Base-by-base conservation (phyloP, 108 stramenopile genomes). In the Epithemia pelagica region DNA sequence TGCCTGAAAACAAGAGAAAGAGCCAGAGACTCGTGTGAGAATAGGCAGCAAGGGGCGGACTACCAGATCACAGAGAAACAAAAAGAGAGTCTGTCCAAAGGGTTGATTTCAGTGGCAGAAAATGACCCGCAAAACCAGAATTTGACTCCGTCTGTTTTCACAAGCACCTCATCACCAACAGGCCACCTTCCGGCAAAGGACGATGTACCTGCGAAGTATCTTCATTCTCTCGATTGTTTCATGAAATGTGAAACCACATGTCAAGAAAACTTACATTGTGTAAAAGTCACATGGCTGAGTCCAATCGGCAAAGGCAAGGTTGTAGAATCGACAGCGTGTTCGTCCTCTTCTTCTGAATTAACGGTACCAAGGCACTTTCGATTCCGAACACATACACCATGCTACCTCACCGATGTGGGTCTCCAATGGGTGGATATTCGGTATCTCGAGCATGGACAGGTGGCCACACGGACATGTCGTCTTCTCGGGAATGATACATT, bases 101-200 rank as follows among this genome's bases (percentile, higher is more conserved):
- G 62, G 63, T 27, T 21, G 72, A 61, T 62, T 72, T 72, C 66
- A 53, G 33, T 66, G 76, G 73, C 69, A 19, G 52, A 68, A 60
- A 29, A 77, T 78, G 61, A 59, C 73, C 52, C 53, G 67, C 56
- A 69, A 52, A 46, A 66, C 74, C 76, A 81, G 76, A 67, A 81
- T 81, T 81, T 81, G 80, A 81, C 80, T 81, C 80, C 80, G 80
- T 67, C 76, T 66, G 77, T 78, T 66, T 58, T 62, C 58, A 61
- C 73, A 51, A 66, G 72, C 76, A 68, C 73, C 72, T 77, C 68
- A 62, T 28, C 30, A 57, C 64, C 46, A 55, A 52, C 73, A 65
- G 61, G 61, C 27, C 69, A 75, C 53, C 46, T 66, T 70, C 74
- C 74, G 77, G 71, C 72, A 75, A 78, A 78, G 75, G 74, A 74